phyloP scores from a whole-genome alignment of 2,329 filamentous ascomycete species.

The Ceratocystis cacaofunesta region DNA sequence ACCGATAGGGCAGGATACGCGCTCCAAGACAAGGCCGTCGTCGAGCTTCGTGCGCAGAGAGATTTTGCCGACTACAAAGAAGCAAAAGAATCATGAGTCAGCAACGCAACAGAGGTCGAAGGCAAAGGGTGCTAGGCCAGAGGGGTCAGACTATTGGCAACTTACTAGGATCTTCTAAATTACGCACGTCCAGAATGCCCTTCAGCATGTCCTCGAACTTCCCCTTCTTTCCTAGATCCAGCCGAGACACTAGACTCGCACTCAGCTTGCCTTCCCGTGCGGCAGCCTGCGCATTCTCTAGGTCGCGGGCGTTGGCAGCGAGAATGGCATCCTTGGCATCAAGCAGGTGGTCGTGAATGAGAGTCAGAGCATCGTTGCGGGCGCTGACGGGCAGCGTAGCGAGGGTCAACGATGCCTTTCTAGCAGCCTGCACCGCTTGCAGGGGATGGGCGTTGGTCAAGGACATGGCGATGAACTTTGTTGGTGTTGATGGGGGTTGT shows the following conservation, averaged over 20 bases:
- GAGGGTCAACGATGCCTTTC: constrained; percentile 65
- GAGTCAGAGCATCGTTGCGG: constrained; percentile 71
- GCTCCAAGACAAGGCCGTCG: constrained; percentile 69
- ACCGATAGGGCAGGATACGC: constrained; percentile 86
- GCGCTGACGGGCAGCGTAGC: constrained; percentile 61
- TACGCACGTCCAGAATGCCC: constrained; percentile 77
- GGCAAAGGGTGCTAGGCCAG: background rate
- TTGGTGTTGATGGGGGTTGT: background rate
- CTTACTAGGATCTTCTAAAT: constrained; percentile 71
- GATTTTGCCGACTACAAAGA: constrained; percentile 56
- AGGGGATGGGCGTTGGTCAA: constrained; percentile 70
- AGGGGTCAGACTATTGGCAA: constrained; percentile 18
- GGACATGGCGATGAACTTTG: constrained; percentile 46
- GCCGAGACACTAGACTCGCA: constrained; percentile 68
- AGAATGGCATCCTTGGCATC: constrained; percentile 61
- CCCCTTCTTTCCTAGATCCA: constrained; percentile 72
- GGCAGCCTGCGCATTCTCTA: constrained; percentile 57
- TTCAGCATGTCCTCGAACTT: constrained; percentile 98
- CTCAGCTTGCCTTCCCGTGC: constrained; percentile 63
- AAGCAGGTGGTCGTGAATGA: constrained; percentile 64
- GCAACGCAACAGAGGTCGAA: constrained; percentile 12
- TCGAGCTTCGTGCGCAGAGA: constrained; percentile 75
- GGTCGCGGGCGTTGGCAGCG: constrained; percentile 70
- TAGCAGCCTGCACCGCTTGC: constrained; percentile 64
- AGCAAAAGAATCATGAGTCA: background rate